phyloP scores from a whole-genome alignment of 257 asterid species.

The Salvia splendens region DNA sequence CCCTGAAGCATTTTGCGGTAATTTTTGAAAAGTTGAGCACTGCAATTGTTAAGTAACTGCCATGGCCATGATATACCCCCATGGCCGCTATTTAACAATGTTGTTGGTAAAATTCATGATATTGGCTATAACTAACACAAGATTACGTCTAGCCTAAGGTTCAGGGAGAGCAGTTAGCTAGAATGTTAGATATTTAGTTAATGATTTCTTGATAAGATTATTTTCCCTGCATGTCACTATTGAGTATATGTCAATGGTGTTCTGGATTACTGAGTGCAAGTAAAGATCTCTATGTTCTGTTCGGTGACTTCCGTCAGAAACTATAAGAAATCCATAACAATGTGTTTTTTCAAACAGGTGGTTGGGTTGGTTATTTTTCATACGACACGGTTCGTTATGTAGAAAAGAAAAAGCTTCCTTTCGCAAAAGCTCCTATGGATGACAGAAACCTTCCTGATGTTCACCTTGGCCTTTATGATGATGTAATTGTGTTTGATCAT shows the following conservation, averaged over 20 bases:
- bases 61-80: too few species aligned
- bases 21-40: conserved; percentile 27
- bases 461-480: conserved; percentile 96
- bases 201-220: neutral
- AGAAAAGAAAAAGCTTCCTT: conserved; percentile 90
- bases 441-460: conserved; percentile 92
- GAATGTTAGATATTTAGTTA: neutral
- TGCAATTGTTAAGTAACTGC: neutral
- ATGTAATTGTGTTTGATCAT: conserved; percentile 91
- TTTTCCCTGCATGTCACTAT: neutral
- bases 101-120: conserved; percentile 11
- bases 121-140: conserved; percentile 6
- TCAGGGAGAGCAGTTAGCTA: conserved; percentile 5
- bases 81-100: neutral
- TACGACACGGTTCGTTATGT: conserved; percentile 93
- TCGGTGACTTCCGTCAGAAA: neutral
- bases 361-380: conserved; percentile 98
- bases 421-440: conserved; percentile 78
- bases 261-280: conserved; percentile 21
- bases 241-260: neutral
- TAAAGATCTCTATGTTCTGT: conserved; percentile 7
- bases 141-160: conserved; percentile 19
- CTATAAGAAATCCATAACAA: conserved; percentile 11
- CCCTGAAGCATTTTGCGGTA: conserved; percentile 95
- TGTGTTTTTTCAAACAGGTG: conserved; percentile 65